These are phyloP conservation scores for Hyphopichia fennica DNA, from an alignment of 1,139 yeast genomes.

Conservation along the genomic window DNA sequence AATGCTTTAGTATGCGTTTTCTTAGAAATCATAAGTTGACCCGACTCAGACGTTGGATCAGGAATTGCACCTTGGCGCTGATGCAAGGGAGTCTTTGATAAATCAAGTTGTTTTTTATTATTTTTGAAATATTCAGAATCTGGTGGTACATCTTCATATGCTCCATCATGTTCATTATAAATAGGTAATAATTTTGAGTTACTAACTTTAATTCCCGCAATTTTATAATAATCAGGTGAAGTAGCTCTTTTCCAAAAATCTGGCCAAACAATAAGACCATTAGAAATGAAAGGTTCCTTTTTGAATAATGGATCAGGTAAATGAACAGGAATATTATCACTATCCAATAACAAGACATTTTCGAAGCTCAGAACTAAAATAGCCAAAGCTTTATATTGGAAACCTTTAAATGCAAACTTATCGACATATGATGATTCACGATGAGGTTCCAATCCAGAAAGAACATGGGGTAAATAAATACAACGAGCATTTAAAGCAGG, in stretches of 20 bases:
- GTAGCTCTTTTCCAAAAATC: constrained; percentile 51
- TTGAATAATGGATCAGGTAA: constrained; percentile 47
- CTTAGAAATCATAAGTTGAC: constrained; percentile 74
- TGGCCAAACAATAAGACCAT: constrained; percentile 48
- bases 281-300: constrained; percentile 27
- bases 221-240: constrained; percentile 39
- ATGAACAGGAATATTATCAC: constrained; percentile 69
- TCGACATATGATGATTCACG: constrained; percentile 23
- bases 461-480: constrained; percentile 56
- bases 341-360: constrained; percentile 71
- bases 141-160: constrained; percentile 13
- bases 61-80: constrained; percentile 73
- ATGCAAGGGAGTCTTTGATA: constrained; percentile 53
- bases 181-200: constrained; percentile 26
- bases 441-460: constrained; percentile 34
- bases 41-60: constrained; percentile 80
- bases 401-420: constrained; percentile 62
- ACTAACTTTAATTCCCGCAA: constrained; percentile 34
- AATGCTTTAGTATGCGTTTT: constrained; percentile 62
- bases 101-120: constrained; percentile 10
- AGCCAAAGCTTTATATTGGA: constrained; percentile 78
- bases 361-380: constrained; percentile 74
- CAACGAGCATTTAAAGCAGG: constrained; percentile 74
- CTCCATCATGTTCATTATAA: constrained; percentile 31
- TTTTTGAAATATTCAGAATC: background rate